phyloP scores from a whole-genome alignment of 345 rosid species.

The Syzygium aqueum region DNA sequence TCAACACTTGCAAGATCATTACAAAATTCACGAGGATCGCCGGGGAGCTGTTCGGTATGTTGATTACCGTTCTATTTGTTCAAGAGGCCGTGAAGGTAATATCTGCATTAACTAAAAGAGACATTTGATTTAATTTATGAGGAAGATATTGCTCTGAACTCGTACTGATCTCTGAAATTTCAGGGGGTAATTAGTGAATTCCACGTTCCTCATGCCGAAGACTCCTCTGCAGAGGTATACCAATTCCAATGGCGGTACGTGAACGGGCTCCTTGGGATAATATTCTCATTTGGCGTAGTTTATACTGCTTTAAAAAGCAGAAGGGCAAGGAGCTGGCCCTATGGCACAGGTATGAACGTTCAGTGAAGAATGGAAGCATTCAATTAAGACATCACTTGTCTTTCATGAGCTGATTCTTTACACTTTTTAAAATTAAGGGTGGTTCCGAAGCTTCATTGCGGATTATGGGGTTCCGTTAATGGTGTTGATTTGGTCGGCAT shows the following conservation, averaged over 20 bases:
- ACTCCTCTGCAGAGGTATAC: not conserved
- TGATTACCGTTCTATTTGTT: conserved; percentile 29
- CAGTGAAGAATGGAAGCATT: not conserved
- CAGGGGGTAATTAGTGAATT: conserved; percentile 34
- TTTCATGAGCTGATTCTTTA: not conserved
- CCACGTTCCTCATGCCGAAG: conserved; percentile 3
- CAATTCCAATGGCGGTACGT: conserved; percentile 24
- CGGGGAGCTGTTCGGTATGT: conserved; percentile 30
- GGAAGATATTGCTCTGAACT: not conserved
- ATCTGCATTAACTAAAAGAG: not conserved
- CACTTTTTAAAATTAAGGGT: conserved; percentile 6
- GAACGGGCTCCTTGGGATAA: conserved; percentile 30
- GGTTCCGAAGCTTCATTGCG: conserved; percentile 26
- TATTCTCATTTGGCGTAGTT: conserved; percentile 26
- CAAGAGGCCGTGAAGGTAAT: conserved; percentile 27
- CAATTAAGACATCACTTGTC: not conserved
- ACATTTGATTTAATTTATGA: not conserved
- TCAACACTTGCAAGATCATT: conserved; percentile 25
- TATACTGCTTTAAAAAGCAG: conserved; percentile 19
- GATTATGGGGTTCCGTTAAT: conserved; percentile 30
- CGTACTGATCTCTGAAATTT: not conserved
- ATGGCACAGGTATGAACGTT: conserved; percentile 24
- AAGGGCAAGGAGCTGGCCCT: conserved; percentile 28
- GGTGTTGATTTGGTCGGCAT: conserved; percentile 21
- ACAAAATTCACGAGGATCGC: conserved; percentile 29